phyloP scores from a whole-genome alignment of 768 basidiomycete genomes.

The Pleurotus cornucopiae region DNA sequence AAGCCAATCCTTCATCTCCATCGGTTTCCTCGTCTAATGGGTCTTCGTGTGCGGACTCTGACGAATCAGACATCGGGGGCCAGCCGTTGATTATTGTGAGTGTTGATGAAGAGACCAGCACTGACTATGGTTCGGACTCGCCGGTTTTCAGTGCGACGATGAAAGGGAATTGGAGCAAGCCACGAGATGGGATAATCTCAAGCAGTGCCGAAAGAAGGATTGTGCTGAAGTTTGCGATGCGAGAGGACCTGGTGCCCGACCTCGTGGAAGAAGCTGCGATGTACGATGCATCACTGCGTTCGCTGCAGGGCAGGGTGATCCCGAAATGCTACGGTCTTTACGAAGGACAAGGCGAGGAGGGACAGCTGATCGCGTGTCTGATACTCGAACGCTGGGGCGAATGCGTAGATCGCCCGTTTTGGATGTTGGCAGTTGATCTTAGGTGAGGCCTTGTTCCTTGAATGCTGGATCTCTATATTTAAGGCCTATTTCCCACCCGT shows the following conservation, averaged over 20 bases:
- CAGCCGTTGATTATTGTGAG: constrained; percentile 17
- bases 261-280: constrained; percentile 29
- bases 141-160: constrained; percentile 28
- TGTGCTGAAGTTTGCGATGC: constrained; percentile 34
- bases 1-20: background rate
- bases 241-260: constrained; percentile 30
- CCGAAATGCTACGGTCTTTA: constrained; percentile 33
- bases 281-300: constrained; percentile 24
- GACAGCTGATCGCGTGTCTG: constrained; percentile 31
- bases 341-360: constrained; percentile 24
- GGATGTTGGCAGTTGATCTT: constrained; percentile 21
- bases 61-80: constrained; percentile 8
- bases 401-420: constrained; percentile 25
- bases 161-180: background rate
- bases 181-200: background rate
- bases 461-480: too few species aligned
- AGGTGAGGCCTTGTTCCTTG: too few species aligned
- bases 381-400: constrained; percentile 34
- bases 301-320: constrained; percentile 28
- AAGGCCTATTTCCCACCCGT: background rate
- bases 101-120: constrained; percentile 24
- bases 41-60: constrained; percentile 6
- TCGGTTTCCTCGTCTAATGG: background rate
- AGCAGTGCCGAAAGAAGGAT: constrained; percentile 9
- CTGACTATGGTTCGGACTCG: constrained; percentile 33